phyloP scores from a whole-genome alignment of 495 filamentous ascomycete species.

The Eremomyces bilateralis region DNA sequence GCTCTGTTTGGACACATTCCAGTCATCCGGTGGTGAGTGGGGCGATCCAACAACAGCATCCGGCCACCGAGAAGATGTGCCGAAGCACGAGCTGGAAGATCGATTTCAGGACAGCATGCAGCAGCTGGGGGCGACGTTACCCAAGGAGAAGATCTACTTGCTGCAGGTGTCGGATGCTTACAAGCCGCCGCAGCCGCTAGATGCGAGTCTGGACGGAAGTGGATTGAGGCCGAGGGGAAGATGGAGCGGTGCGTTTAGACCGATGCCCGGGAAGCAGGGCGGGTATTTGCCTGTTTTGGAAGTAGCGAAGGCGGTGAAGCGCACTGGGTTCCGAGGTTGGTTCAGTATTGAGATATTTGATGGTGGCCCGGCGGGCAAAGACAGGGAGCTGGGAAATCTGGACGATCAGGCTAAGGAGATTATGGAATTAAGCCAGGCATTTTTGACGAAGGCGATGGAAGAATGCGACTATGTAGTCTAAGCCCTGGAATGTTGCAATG shows the following conservation, averaged over 20 bases:
- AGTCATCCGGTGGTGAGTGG: conserved; percentile 55
- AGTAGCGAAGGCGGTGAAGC: conserved; percentile 41
- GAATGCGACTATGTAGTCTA: no score
- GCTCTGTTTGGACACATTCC: conserved; percentile 66
- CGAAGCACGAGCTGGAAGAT: conserved; percentile 23
- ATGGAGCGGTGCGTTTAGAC: conserved; percentile 55
- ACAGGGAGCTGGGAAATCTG: no score
- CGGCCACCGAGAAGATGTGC: conserved; percentile 29
- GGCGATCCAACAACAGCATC: conserved; percentile 47
- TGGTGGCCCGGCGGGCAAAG: conserved; percentile 32
- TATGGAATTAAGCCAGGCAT: no score
- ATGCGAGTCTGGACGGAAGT: conserved; percentile 21
- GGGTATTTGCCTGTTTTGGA: conserved; percentile 52
- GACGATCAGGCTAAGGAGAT: no score
- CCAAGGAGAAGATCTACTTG: conserved; percentile 51
- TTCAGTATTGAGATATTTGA: conserved; percentile 65
- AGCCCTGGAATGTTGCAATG: no score
- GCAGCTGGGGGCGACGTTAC: conserved; percentile 32
- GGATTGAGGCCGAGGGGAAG: conserved; percentile 34
- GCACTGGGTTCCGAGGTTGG: conserved; percentile 51
- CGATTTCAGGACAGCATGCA: conserved; percentile 30
- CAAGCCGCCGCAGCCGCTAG: conserved; percentile 29
- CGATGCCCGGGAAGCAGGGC: conserved; percentile 46
- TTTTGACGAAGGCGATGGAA: no score
- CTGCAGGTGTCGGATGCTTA: conserved; percentile 70